phyloP scores from a whole-genome alignment of 441 rosid species.

The Syzygium malaccense region DNA sequence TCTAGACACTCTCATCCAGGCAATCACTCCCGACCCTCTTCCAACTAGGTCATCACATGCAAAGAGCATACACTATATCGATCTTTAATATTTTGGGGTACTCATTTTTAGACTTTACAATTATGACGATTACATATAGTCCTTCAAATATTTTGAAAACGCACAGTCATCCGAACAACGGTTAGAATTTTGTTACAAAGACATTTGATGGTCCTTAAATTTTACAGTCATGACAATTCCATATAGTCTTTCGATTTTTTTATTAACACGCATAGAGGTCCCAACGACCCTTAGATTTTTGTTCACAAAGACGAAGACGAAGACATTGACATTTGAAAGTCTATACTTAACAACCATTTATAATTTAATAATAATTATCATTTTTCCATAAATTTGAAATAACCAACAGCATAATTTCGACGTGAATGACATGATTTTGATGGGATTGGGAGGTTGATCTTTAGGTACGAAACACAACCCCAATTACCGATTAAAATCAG shows the following conservation, averaged over 20 bases:
- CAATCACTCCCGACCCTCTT: not conserved
- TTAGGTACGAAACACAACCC: too few species aligned
- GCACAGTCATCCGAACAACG: not conserved
- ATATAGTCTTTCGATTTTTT: not conserved
- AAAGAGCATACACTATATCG: not conserved
- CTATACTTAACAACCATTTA: not conserved
- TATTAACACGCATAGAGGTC: not conserved
- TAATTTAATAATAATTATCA: not conserved
- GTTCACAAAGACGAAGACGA: not conserved
- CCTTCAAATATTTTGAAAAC: not conserved
- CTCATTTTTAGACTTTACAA: not conserved
- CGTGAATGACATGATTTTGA: not conserved
- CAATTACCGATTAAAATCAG: too few species aligned
- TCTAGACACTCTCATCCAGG: rapidly evolving
- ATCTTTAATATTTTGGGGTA: not conserved
- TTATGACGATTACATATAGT: not conserved
- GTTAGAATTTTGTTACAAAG: too few species aligned
- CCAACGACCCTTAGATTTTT: not conserved
- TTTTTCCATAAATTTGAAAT: not conserved
- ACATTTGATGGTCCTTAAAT: too few species aligned
- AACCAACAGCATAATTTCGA: not conserved
- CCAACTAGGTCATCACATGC: rapidly evolving
- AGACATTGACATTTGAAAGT: not conserved
- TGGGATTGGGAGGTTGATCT: too few species aligned
- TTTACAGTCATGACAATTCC: not conserved